A percentile compares a stretch with the other conserved stretches of the same genome.
Evolutionary conservation across 805 yeast genomes (phyloP).

Genomic region (Metschnikowia kunwiensis): DNA sequence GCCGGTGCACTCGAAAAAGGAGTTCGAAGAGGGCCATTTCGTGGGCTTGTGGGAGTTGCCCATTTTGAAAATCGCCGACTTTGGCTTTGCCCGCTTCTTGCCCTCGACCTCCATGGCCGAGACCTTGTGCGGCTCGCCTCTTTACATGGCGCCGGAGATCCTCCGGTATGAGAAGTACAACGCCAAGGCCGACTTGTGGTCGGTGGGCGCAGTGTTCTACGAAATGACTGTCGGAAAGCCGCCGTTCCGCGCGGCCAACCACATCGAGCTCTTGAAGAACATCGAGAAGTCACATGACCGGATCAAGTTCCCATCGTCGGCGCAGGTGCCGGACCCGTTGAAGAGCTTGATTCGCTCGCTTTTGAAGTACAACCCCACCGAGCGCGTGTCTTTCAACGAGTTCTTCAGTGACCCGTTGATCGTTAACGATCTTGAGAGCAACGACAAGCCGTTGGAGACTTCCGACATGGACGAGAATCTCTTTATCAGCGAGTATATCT

Average conservation of each 20-base stretch:
- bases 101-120: conserved; percentile 95
- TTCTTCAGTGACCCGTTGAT: conserved; percentile 76
- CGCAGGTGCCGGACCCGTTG: conserved; percentile 62
- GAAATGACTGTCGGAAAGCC: conserved; percentile 98
- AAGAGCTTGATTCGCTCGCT: conserved; percentile 70
- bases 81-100: conserved; percentile 93
- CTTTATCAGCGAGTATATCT: conserved; percentile 80
- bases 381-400: conserved; percentile 84
- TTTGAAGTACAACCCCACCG: conserved; percentile 79
- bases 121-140: conserved; percentile 94
- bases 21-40: conserved; percentile 55
- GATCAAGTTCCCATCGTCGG: conserved; percentile 70
- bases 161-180: conserved; percentile 90
- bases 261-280: conserved; percentile 80
- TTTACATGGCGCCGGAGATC: conserved; percentile 98
- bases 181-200: conserved; percentile 97
- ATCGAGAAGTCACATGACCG: conserved; percentile 79
- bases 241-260: conserved; percentile 92
- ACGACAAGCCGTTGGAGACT: conserved; percentile 59
- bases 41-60: conserved; percentile 89
- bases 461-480: conserved; percentile 72
- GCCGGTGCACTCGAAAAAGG: conserved; percentile 63
- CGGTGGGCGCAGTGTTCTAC: conserved; percentile 93
- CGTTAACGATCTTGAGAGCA: conserved; percentile 48
- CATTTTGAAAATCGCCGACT: conserved; percentile 89